Conservation (phyloP, 805 yeast genomes). For the Ogataea naganishii region DNA sequence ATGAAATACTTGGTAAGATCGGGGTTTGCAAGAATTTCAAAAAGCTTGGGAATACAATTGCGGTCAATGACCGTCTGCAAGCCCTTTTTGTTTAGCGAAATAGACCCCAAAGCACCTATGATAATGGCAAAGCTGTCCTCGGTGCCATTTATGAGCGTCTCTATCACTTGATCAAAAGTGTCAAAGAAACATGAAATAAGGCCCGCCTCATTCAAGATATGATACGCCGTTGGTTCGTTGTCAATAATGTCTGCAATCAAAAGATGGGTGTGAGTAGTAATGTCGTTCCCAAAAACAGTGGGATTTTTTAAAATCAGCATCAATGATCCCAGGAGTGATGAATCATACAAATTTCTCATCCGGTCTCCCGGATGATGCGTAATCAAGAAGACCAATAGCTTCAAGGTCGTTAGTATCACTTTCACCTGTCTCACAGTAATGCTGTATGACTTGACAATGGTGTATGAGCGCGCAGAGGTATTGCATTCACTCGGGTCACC, state of each 20-base stretch:
- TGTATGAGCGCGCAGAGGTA: conserved; percentile 50
- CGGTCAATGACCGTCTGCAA: conserved; percentile 41
- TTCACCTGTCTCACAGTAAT: conserved; percentile 55
- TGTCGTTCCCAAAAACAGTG: conserved; percentile 54
- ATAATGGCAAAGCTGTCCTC: conserved; percentile 50
- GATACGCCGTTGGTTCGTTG: conserved; percentile 84
- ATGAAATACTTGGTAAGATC: conserved; percentile 47
- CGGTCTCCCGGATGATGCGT: conserved; percentile 77
- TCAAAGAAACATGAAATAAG: conserved; percentile 58
- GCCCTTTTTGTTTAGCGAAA: conserved; percentile 72
- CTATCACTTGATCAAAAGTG: conserved; percentile 45
- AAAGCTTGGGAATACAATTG: conserved; percentile 32
- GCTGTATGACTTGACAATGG: conserved; percentile 38
- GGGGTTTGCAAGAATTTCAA: conserved; percentile 38
- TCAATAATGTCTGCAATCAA: conserved; percentile 67
- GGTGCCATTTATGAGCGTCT: no score
- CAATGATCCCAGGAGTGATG: conserved; percentile 59
- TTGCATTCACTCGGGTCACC: no score
- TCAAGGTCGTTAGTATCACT: conserved; percentile 49
- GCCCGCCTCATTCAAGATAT: conserved; percentile 70
- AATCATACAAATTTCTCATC: conserved; percentile 77
- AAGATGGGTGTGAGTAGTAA: conserved; percentile 53
- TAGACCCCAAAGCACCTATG: conserved; percentile 74
- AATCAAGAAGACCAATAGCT: conserved; percentile 54
- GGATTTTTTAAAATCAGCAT: conserved; percentile 51